These are phyloP conservation scores for Dactylis glomerata DNA, from an alignment of 176 grass and related monocot species.

Conservation along the genomic window DNA sequence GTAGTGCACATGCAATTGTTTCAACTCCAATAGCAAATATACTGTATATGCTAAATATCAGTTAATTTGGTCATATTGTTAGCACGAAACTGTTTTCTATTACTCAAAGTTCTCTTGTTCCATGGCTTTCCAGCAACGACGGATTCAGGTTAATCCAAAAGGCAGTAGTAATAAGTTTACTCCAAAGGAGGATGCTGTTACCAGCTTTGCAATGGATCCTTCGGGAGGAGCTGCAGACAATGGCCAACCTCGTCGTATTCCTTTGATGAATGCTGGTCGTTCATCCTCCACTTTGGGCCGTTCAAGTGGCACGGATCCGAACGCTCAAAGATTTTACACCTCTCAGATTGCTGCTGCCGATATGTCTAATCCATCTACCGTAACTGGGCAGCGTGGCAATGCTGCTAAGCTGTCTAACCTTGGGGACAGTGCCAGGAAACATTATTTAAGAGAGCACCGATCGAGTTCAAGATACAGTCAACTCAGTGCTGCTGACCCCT, in stretches of 20 bases:
- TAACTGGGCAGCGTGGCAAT: conserved; percentile 52
- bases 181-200: conserved; percentile 66
- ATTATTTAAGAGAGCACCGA: conserved; percentile 54
- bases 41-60: neutral
- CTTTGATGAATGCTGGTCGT: conserved; percentile 68
- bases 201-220: conserved; percentile 71
- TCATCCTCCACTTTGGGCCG: conserved; percentile 64
- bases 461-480: conserved; percentile 65
- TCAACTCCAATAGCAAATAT: neutral
- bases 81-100: conserved; percentile 14
- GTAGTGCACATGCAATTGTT: neutral
- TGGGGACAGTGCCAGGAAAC: conserved; percentile 55
- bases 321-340: conserved; percentile 50
- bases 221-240: conserved; percentile 58
- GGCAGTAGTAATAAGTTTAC: conserved; percentile 67
- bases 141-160: conserved; percentile 65
- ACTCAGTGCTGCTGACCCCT: conserved; percentile 36
- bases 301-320: conserved; percentile 51
- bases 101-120: conserved; percentile 26
- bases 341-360: conserved; percentile 50
- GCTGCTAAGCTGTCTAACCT: conserved; percentile 66
- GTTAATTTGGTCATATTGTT: neutral
- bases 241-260: conserved; percentile 47
- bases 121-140: conserved; percentile 44
- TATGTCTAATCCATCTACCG: conserved; percentile 49